Evolutionary conservation across 345 rosid genomes (phyloP), one percentile per base, ranked within the genome.

Genomic region (Atalantia buxifolia): DNA sequence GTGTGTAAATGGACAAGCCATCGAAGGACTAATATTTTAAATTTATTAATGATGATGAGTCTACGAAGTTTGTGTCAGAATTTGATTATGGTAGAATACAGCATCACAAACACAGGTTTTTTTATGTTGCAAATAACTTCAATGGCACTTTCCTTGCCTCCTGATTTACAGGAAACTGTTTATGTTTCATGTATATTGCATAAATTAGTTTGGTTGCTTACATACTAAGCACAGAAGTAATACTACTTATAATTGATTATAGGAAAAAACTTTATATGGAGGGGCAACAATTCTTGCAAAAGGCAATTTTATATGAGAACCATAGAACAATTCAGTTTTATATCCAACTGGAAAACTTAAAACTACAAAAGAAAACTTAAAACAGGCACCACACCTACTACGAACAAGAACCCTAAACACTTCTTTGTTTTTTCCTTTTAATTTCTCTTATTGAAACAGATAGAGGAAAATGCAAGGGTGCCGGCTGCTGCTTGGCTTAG

Each of bases 401-500:
- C 18, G 40, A n/a, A 42, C 4, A 33, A 48, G 33, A 72, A 36
- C 8, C 73, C 9, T 9, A 31, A 36, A 61, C 6, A 14, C 10
- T 38, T 38, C 42, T 38, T 38, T 9, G 10, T 38, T 9, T 45
- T 21, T 28, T 30, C 24, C 59, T 16, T n/a, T 57, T 31, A 16
- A 45, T 45, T 45, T 16, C 28, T 21, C 9, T 75, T 62, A 75
- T 28, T 40, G 59, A 40, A 21, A 48, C 13, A 10, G 9, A n/a
- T 40, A 45, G 14, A 42, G 50, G 7, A 50, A 4, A 50, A 50
- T 50, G 22, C 22, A 53, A 53, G 22, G 31, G 4, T 2, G 59
- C 38, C 1, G 21, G 25, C 62, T 25, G 63, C 71, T 85, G 69
- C 33, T 35, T 30, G 4, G 36, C 67, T 36, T 71, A 89, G 68